Conservation (phyloP, 139 green algal genomes). For the Coelastrella sp. region DNA sequence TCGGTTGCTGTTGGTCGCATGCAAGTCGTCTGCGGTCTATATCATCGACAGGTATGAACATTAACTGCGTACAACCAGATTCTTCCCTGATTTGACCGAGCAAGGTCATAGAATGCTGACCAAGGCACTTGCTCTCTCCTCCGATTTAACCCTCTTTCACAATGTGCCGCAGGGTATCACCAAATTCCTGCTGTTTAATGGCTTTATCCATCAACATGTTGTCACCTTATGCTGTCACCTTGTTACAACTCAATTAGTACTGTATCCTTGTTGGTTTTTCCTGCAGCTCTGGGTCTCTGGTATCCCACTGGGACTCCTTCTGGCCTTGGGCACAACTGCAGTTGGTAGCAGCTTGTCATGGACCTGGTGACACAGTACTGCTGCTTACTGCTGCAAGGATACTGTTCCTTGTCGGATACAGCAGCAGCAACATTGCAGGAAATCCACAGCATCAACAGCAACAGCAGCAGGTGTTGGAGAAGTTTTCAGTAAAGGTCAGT, state of each 20-base stretch:
- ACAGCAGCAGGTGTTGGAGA: constrained; percentile 23
- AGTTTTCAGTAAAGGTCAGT: not conserved
- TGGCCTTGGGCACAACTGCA: constrained; percentile 32
- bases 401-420: constrained; percentile 25
- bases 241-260: not conserved
- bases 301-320: constrained; percentile 20
- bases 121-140: too few species aligned
- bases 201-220: too few species aligned
- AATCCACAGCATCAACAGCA: constrained; percentile 1
- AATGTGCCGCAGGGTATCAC: too few species aligned
- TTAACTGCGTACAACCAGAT: too few species aligned
- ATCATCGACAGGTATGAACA: constrained; percentile 14
- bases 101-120: too few species aligned
- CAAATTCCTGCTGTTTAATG: too few species aligned
- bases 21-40: constrained; percentile 34
- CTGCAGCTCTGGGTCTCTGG: constrained; percentile 12
- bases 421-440: not conserved
- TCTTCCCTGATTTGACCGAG: too few species aligned
- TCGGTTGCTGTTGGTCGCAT: constrained; percentile 33
- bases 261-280: not conserved
- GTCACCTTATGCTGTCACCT: too few species aligned
- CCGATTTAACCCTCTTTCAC: too few species aligned
- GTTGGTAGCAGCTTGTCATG: constrained; percentile 26
- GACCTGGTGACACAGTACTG: constrained; percentile 29
- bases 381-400: constrained; percentile 28